Percentiles rank a stretch among this genome's conserved stretches.
phyloP scores from a whole-genome alignment of 495 filamentous ascomycete genomes.

The Antarctomyces pellizariae region DNA sequence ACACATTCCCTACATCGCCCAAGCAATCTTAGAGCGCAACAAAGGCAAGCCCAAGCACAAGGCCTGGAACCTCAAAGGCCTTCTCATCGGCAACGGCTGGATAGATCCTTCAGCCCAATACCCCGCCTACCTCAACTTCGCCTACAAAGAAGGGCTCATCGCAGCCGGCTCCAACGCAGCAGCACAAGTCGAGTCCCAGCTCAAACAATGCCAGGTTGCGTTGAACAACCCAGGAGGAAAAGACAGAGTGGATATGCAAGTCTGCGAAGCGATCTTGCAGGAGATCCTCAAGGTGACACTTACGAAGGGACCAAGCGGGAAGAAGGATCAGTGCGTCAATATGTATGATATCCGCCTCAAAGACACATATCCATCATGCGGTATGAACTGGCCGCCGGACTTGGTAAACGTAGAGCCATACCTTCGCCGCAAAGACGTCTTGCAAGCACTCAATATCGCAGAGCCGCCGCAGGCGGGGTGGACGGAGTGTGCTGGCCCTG shows the following conservation, averaged over 20 bases:
- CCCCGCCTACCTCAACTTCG: constrained; percentile 59
- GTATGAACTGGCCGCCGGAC: constrained; percentile 93
- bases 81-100: constrained; percentile 95
- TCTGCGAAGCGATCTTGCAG: constrained; percentile 55
- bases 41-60: constrained; percentile 17
- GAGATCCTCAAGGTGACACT: constrained; percentile 37
- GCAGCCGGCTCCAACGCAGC: constrained; percentile 37
- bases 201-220: constrained; percentile 35
- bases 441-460: constrained; percentile 59
- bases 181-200: constrained; percentile 40
- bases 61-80: constrained; percentile 62
- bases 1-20: constrained; percentile 88
- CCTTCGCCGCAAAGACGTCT: constrained; percentile 60
- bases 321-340: constrained; percentile 46
- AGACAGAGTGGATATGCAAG: constrained; percentile 35
- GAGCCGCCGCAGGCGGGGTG: constrained; percentile 63
- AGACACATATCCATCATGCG: constrained; percentile 54
- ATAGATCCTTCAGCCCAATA: constrained; percentile 81
- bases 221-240: constrained; percentile 27
- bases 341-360: constrained; percentile 83
- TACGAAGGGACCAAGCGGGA: constrained; percentile 20
- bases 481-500: constrained; percentile 72
- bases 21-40: constrained; percentile 71
- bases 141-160: constrained; percentile 50
- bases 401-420: constrained; percentile 55